A percentile compares a stretch with the other conserved stretches of the same genome.
phyloP scores from a whole-genome alignment of 192 early-diverging fungal species.

The Gonapodya prolifera region DNA sequence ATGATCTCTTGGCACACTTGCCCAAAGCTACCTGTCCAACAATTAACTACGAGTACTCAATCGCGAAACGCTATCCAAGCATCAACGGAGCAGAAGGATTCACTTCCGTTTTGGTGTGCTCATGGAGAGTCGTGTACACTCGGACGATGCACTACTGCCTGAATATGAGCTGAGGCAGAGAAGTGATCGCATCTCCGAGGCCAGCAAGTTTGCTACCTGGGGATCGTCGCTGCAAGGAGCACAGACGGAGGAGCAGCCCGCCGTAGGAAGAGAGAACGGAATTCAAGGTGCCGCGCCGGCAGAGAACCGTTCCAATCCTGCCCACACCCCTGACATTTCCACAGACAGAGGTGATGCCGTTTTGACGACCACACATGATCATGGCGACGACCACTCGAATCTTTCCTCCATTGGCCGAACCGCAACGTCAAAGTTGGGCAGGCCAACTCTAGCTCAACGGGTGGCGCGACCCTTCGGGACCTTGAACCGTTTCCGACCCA shows the following conservation, averaged over 20 bases:
- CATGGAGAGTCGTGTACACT: no score
- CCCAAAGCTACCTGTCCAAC: no score
- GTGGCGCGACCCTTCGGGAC: not conserved
- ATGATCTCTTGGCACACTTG: no score
- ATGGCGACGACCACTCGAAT: not conserved
- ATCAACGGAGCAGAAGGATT: no score
- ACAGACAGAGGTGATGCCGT: not conserved
- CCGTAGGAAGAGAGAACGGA: no score
- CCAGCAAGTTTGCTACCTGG: not conserved
- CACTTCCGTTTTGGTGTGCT: no score
- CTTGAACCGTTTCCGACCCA: not conserved
- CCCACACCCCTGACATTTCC: not conserved
- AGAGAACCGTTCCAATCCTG: not conserved
- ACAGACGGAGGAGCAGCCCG: not conserved
- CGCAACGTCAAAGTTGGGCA: not conserved
- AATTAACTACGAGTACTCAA: no score
- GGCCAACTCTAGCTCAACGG: not conserved
- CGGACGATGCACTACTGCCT: no score
- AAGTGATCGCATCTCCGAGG: not conserved
- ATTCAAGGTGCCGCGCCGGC: no score
- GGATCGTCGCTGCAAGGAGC: not conserved
- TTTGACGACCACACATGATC: not conserved
- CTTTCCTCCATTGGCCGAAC: not conserved
- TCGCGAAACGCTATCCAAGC: no score
- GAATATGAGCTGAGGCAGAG: no score